These are phyloP conservation scores for Turnera subulata DNA, from an alignment of 345 rosid species.

Conservation along the genomic window DNA sequence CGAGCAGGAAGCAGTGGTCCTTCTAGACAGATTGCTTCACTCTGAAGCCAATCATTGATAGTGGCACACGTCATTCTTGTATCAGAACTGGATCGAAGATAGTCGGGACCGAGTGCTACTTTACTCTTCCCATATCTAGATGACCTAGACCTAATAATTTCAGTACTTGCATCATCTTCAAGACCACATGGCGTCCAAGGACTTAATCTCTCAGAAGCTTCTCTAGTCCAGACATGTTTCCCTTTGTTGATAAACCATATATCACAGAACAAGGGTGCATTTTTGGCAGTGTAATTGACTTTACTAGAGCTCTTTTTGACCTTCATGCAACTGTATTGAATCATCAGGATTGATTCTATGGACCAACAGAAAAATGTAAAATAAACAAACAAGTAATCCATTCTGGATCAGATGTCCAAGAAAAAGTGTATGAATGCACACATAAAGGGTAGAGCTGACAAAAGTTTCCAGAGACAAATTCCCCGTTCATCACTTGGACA, in stretches of 20 bases:
- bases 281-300: conserved; percentile 43
- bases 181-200: conserved; percentile 11
- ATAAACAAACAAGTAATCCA: no score
- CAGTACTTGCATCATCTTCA: conserved; percentile 10
- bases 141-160: conserved; percentile 27
- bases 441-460: no score
- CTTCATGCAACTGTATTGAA: conserved; percentile 44
- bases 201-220: conserved; percentile 36
- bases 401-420: no score
- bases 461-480: no score
- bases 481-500: no score
- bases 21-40: conserved; percentile 20
- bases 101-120: conserved; percentile 11
- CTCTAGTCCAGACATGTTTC: conserved; percentile 50
- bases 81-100: conserved; percentile 23
- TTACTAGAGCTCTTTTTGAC: conserved; percentile 47
- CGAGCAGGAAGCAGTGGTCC: conserved; percentile 9
- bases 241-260: conserved; percentile 68
- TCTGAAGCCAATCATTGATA: conserved; percentile 25
- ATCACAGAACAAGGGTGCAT: conserved; percentile 53
- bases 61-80: conserved; percentile 12
- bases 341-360: conserved; percentile 9
- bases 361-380: no score
- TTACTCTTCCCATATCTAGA: conserved; percentile 12
- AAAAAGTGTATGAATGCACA: no score